Conservation (phyloP, 2,329 filamentous ascomycete genomes). For the Myriosclerotinia duriaeana region DNA sequence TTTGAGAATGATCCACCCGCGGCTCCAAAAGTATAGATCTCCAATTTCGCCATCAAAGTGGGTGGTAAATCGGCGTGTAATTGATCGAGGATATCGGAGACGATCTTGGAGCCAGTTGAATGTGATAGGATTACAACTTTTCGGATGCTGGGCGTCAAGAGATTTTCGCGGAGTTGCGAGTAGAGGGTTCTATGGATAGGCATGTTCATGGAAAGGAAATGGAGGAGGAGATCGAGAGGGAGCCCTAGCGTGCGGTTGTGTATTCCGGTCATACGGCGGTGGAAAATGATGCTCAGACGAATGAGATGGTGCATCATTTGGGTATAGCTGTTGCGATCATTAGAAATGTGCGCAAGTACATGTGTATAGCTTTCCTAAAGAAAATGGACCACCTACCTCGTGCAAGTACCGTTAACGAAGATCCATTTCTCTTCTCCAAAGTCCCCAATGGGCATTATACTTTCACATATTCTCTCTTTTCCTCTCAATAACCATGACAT, state of each 20-base stretch:
- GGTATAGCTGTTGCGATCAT: constrained; percentile 45
- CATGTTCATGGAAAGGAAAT: constrained; percentile 72
- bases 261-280: constrained; percentile 67
- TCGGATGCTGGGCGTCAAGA: constrained; percentile 59
- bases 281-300: constrained; percentile 67
- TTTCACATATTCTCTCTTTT: constrained; percentile 10
- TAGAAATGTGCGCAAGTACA: neutral
- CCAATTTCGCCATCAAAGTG: constrained; percentile 62
- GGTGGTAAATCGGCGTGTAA: constrained; percentile 67
- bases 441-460: constrained; percentile 15
- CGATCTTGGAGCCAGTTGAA: constrained; percentile 74
- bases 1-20: constrained; percentile 80
- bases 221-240: constrained; percentile 72
- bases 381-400: constrained; percentile 24
- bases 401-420: constrained; percentile 28
- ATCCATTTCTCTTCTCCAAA: constrained; percentile 28
- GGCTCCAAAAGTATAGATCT: constrained; percentile 74
- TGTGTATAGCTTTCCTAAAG: no score
- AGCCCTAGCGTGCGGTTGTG: constrained; percentile 71
- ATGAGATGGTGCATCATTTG: constrained; percentile 70
- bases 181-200: constrained; percentile 60
- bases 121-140: constrained; percentile 73
- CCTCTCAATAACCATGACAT: constrained; percentile 26
- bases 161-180: constrained; percentile 56
- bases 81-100: constrained; percentile 70